Evolutionary conservation across 345 rosid species (phyloP), one percentile per base, ranked within the genome.

Genomic region (Dimocarpus longan): DNA sequence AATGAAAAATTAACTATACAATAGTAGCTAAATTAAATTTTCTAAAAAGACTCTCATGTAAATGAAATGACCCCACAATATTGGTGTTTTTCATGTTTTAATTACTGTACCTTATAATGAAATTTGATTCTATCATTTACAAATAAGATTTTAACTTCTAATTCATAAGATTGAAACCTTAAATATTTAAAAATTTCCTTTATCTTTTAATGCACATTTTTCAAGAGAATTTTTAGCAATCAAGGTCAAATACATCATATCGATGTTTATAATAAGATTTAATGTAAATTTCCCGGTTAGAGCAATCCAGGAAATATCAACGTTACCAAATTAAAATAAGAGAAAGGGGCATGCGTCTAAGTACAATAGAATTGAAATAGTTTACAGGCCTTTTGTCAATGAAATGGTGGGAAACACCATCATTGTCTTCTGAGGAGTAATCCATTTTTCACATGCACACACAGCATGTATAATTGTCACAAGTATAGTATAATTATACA

Each of bases 321-420:
- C 24, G 19, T 74, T 26, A 64, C 39, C 37, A 73, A 40, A 73
- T 73, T 60, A 42, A 73, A 57, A 37, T 6, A 8, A 43, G n/a
- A 60, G 40, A 40, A 44, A 56, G 44, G n/a, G 57, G 57, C 57
- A 52, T 52, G 57, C 57, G 22, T 40, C 3, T 32, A 10, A 39
- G 52, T 40, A 57, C 11, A 22, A 57, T 37, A 57, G 21, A 70
- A 42, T 8, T 24, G 37, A 73, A 63, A 74, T 46, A 60, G 57
- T 75, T 9, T 24, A 42, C 40, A 57, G 22, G 72, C 28, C 37
- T 42, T 6, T 5, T 21, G 66, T 67, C 73, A 77, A 59, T 16
- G 70, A 73, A 77, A 77, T 73, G 50, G 60, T 78, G 76, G 81
- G 71, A 77, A 67, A 60, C 79, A 69, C 63, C 56, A 70, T 70